A percentile compares a stretch with the other conserved stretches of the same genome.
Evolutionary conservation across 2,329 filamentous ascomycete genomes (phyloP).

Genomic region (Thelonectria discophora): DNA sequence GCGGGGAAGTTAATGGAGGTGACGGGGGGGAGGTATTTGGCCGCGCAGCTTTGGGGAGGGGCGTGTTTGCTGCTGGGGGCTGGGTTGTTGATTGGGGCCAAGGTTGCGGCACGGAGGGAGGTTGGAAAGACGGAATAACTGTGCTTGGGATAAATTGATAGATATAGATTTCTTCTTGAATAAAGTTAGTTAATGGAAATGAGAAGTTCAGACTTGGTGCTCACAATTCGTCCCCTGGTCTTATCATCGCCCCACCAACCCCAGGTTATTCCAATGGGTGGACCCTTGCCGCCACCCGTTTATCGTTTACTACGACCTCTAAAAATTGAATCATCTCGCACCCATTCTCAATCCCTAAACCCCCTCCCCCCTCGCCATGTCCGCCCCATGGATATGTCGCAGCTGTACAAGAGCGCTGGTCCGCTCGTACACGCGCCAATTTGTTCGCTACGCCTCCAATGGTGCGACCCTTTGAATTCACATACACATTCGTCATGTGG

Average conservation of each 20-base stretch:
- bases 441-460: conserved; percentile 47
- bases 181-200: too few species aligned
- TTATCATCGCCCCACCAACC: conserved; percentile 13
- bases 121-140: conserved; percentile 5
- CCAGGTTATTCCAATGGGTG: conserved; percentile 17
- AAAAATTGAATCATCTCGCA: conserved; percentile 31
- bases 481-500: too few species aligned
- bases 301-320: conserved; percentile 16
- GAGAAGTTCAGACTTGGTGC: too few species aligned
- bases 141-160: background rate
- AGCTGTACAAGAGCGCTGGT: conserved; percentile 47
- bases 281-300: conserved; percentile 9
- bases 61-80: conserved; percentile 54
- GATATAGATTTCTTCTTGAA: background rate
- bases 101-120: conserved; percentile 43
- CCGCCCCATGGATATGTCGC: conserved; percentile 49
- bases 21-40: conserved; percentile 55
- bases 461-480: too few species aligned
- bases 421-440: conserved; percentile 37
- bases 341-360: conserved; percentile 7
- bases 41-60: conserved; percentile 62
- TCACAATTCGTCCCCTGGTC: too few species aligned
- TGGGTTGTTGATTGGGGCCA: conserved; percentile 52
- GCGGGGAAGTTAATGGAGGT: conserved; percentile 60
- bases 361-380: conserved; percentile 40